phyloP scores from a whole-genome alignment of 2,329 filamentous ascomycete genomes.

The Cordyceps tenuipes region DNA sequence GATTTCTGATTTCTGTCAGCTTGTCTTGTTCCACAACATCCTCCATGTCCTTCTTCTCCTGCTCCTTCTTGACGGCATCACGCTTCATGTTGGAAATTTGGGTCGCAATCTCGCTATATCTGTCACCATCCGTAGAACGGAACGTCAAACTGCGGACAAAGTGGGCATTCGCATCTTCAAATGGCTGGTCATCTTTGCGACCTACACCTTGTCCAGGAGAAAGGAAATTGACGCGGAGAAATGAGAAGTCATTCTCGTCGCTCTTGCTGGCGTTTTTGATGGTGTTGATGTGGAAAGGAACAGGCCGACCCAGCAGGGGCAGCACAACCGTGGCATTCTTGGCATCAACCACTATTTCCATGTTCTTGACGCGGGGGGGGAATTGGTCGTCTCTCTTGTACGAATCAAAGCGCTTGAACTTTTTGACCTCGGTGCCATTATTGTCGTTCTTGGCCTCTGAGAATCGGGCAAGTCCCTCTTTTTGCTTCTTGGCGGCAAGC shows the following conservation, averaged over 20 bases:
- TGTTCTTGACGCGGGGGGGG: slow-evolving; percentile 70
- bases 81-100: slow-evolving; percentile 97
- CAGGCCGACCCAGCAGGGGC: slow-evolving; percentile 93
- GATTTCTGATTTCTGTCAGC: slow-evolving; percentile 86
- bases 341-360: slow-evolving; percentile 81
- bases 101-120: slow-evolving; percentile 83
- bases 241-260: slow-evolving; percentile 89
- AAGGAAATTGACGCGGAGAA: slow-evolving; percentile 92
- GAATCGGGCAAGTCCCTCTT: slow-evolving; percentile 77
- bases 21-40: slow-evolving; percentile 99
- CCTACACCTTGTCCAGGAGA: slow-evolving; percentile 96
- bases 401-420: slow-evolving; percentile 97
- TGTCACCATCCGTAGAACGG: slow-evolving; percentile 78
- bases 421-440: slow-evolving; percentile 90
- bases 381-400: slow-evolving; percentile 98
- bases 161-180: slow-evolving; percentile 91
- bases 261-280: slow-evolving; percentile 99
- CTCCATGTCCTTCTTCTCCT: slow-evolving; percentile 99
- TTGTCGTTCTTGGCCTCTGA: slow-evolving; percentile 70
- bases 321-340: slow-evolving; percentile 88
- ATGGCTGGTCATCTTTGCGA: slow-evolving; percentile 93
- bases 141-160: slow-evolving; percentile 95
- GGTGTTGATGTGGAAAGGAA: slow-evolving; percentile 94
- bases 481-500: slow-evolving; percentile 76
- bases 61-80: slow-evolving; percentile 81